Base-by-base conservation (phyloP, 2,329 filamentous ascomycete species). In the Aphanocladium album region DNA sequence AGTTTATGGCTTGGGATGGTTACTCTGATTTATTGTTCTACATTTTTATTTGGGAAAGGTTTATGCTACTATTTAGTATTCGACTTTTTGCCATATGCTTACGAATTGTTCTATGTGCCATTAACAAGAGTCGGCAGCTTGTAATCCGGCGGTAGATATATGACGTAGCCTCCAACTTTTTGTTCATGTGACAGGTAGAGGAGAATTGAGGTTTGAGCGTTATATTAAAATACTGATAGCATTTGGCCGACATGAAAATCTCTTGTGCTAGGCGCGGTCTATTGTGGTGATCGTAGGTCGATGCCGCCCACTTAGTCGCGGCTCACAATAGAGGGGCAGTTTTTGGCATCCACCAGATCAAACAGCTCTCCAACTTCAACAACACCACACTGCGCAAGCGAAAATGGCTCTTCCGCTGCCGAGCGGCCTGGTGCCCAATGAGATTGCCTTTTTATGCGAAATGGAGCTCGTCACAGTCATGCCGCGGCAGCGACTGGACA, bases 381-480 rank as follows among this genome's bases (percentile, higher is more conserved):
- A 43, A 27, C 57, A 46, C 19, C 41, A 33, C 62, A 64, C 46
- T 39, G 37, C 39, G 43, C 39, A 58, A 6, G 43, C 43, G 11
- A 50, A 56, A 33, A 83, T 83, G 81, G 81, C 81, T 35, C 72
- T 81, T 54, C 79, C 80, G 33, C 72, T 83, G 16, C 79, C 79
- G 5, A 68, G 74, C 56, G 81, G 77, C 74, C 83, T 97, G 49
- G 89, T 90, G 68, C 91, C 95, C 62, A 82, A 90, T 65, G 95
- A 99, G 77, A 89, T 96, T 50, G 90, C 92, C 55, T 99, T 98
- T 71, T 80, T 98, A 30, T 96, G 93, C 75, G 95, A 99, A 78
- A 98, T 97, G 92, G 93, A 98, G 78, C 85, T 91, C 69, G 89
- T 99, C 60, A 97, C 93, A 0, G 84, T 99, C 23, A 86, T 98